Evolutionary conservation across 768 basidiomycete genomes (phyloP), one percentile per base, ranked within the genome.

Genomic region (Mycena venus): DNA sequence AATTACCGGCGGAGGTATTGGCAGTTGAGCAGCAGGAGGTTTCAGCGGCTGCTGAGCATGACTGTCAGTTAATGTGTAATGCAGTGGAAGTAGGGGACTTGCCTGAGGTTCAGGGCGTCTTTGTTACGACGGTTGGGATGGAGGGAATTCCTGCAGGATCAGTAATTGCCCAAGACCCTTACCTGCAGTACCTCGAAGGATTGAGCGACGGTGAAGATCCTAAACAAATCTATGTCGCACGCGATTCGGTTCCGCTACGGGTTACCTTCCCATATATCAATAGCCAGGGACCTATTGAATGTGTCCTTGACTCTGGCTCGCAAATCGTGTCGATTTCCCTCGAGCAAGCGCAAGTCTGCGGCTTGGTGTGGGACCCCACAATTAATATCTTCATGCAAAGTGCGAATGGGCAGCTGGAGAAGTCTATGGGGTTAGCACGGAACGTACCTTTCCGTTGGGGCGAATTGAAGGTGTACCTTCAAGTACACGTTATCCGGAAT

Each of bases 371-470:
- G 76, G 69, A 81, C 61, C 72, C 80, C 0, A 67, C 74, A 6
- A 68, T 78, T 0, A 75, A 47, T 1, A 77, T 84, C 0, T 53
- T 74, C 14, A 79, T 84, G 79, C 78, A 83, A 58, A 76, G 77
- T 19, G 80, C 81, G 8, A 83, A 84, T 66, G 65, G 76, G 2
- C 40, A 62, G 9, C 42, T 79, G 1, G 75, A 80, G 17, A 65
- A 68, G 6, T 78, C 80, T 0, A 62, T 77, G 21, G 83, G 83
- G 1, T 32, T 84, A 38, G 81, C 81, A 9, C 11, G 36, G 27
- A 80, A 84, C 63, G 78, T 84, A 5, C 75, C 78, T 0, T 81
- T 83, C 47, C 47, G 34, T 0, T 74, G 81, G 29, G 79, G 75
- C 1, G 73, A 70, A 11, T 44, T 82, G 4, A 76, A 69, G 0